Percentiles rank a stretch among this genome's conserved stretches.
These are phyloP conservation scores for Cladophialophora carrionii DNA, from an alignment of 2,329 filamentous ascomycete species.

Conservation along the genomic window DNA sequence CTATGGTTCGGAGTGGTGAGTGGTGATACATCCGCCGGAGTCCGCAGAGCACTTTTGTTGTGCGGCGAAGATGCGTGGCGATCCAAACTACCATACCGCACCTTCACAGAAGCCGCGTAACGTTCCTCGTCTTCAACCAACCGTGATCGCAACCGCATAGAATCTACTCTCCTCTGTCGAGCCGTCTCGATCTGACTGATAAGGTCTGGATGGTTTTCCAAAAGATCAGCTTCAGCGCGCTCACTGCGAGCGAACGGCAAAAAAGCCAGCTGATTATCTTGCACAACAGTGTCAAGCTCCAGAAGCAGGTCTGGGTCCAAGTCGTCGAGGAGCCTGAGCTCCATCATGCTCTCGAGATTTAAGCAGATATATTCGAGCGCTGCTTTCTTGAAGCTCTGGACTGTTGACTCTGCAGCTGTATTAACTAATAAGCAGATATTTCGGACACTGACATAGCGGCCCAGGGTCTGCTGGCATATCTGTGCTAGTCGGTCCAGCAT, in stretches of 20 bases:
- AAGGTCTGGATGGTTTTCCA: constrained; percentile 54
- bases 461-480: constrained; percentile 82
- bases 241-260: constrained; percentile 78
- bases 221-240: constrained; percentile 61
- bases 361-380: constrained; percentile 89
- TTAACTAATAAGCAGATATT: constrained; percentile 87
- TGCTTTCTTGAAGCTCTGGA: constrained; percentile 83
- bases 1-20: constrained; percentile 47
- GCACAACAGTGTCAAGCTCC: constrained; percentile 79
- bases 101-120: constrained; percentile 62
- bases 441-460: constrained; percentile 62
- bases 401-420: constrained; percentile 78
- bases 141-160: constrained; percentile 70
- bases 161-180: constrained; percentile 69
- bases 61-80: constrained; percentile 48
- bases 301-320: constrained; percentile 80
- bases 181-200: constrained; percentile 45
- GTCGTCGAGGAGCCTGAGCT: constrained; percentile 74
- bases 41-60: constrained; percentile 16
- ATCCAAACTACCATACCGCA: constrained; percentile 66
- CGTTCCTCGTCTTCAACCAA: constrained; percentile 69
- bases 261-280: constrained; percentile 77
- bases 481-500: constrained; percentile 92
- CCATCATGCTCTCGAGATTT: constrained; percentile 87
- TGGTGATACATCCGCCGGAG: constrained; percentile 19